Evolutionary conservation across 768 basidiomycete species (phyloP).

Genomic region (Porphyrellus cyaneotinctus): DNA sequence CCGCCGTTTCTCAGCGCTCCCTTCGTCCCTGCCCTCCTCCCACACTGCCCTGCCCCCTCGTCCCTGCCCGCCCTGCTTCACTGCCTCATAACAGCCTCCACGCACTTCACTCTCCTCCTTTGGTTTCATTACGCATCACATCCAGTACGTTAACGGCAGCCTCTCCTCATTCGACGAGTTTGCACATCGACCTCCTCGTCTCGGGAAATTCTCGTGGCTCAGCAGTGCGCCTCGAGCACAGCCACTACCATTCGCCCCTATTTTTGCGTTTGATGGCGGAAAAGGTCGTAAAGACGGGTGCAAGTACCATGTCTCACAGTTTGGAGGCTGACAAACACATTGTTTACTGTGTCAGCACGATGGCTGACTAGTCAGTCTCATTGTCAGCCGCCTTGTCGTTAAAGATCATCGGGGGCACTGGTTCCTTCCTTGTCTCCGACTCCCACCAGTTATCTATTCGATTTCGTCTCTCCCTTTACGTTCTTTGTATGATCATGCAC

Average conservation of each 20-base stretch:
- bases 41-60: not conserved
- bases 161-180: no score
- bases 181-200: no score
- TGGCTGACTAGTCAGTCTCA: slow-evolving; percentile 8
- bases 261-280: no score
- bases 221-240: no score
- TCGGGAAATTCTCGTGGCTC: no score
- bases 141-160: not conserved
- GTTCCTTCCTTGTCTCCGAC: not conserved
- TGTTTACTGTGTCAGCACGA: no score
- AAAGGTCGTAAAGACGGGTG: no score
- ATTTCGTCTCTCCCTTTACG: not conserved
- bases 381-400: slow-evolving; percentile 13
- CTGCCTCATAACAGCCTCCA: not conserved
- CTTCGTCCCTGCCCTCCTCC: not conserved
- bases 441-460: no score
- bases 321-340: not conserved
- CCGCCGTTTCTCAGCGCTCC: not conserved
- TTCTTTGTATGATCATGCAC: slow-evolving; percentile 24
- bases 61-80: not conserved
- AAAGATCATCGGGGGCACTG: not conserved
- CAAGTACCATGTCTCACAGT: no score
- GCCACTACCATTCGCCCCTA: no score
- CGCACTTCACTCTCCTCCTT: not conserved
- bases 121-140: not conserved